Base-by-base conservation (phyloP, 1,284 basidiomycete genomes). In the Cryptococcus maquisensis region DNA sequence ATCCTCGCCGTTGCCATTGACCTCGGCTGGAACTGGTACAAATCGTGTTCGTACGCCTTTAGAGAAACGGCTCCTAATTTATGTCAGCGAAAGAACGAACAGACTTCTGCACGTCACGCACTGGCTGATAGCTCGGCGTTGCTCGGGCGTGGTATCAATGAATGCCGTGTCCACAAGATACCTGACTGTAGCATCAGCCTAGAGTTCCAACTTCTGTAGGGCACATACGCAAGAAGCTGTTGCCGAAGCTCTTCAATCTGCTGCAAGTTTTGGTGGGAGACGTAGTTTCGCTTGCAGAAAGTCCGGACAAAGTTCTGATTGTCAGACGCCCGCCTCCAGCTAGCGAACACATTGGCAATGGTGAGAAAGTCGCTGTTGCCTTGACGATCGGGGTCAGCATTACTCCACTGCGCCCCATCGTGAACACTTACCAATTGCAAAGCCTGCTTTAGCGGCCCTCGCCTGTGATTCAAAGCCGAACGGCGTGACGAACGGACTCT, bases 311-410 rank as follows among this genome's bases (percentile, higher is more conserved):
- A 80, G 50, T 74, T 77, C 15, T 67, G 66, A 57, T 88, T 90
- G 9, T 81, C 79, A 20, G 83, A 87, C n/a, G 86, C 87, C 55
- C 83, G 81, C 18, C 92, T 81, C 93, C 95, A 98, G 57, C 84
- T 86, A 9, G 84, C 79, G 75, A 94, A 98, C 0, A 88, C 93
- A 63, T 93, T 88, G 67, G 93, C 91, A 42, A 95, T 83, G 0
- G 94, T 96, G 60, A 97, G 69, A 72, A 99, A 98, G 73, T 99
- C 95, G n/a, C 88, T 94, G 73, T 96, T 90, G 59, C 90, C 92
- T 90, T 32, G n/a, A 18, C 20, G 49, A 24, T 5, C 24, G 16
- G 13, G 12, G 21, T 49, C 39, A 35, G 39, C 38, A 39, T 49
- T 24, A 26, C 32, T 38, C 20, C 28, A 20, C 35, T 28, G 8